These are phyloP conservation scores for Suillus subluteus DNA, from an alignment of 768 basidiomycete species.

Conservation along the genomic window DNA sequence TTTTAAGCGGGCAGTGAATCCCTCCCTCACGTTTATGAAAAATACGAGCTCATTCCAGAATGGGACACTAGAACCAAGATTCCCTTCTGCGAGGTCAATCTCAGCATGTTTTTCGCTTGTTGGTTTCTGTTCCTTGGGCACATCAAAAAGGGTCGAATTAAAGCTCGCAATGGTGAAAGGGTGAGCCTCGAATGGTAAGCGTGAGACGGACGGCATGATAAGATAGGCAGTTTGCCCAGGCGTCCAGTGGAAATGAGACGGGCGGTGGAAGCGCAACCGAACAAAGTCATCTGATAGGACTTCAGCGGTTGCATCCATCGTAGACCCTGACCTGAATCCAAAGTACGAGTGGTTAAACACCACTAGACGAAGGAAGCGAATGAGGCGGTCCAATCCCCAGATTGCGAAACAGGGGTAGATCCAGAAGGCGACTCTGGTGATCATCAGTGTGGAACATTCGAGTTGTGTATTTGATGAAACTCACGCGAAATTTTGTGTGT, in stretches of 20 bases:
- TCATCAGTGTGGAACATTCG: background rate
- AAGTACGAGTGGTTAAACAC: conserved; percentile 45
- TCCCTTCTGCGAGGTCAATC: conserved; percentile 2
- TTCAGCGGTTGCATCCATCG: conserved; percentile 42
- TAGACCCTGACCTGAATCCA: conserved; percentile 24
- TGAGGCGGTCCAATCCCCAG: conserved; percentile 54
- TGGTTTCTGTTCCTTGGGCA: background rate
- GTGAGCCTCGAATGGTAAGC: conserved; percentile 49
- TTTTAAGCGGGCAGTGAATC: conserved; percentile 54
- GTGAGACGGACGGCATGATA: conserved; percentile 48
- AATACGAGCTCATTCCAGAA: conserved; percentile 48
- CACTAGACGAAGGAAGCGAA: conserved; percentile 47
- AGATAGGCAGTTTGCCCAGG: conserved; percentile 58
- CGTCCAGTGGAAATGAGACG: conserved; percentile 48
- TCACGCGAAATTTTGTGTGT: conserved; percentile 22
- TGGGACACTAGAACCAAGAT: conserved; percentile 8
- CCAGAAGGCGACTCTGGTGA: conserved; percentile 28
- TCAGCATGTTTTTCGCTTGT: conserved; percentile 13
- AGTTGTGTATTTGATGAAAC: background rate
- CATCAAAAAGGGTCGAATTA: conserved; percentile 17
- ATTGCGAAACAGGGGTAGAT: conserved; percentile 54
- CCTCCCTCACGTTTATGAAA: conserved; percentile 55
- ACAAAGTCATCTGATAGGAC: conserved; percentile 46
- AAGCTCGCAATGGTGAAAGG: conserved; percentile 59
- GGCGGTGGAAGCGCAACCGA: conserved; percentile 44